phyloP scores from a whole-genome alignment of 768 basidiomycete species.

The Guyanaporus albipodus region DNA sequence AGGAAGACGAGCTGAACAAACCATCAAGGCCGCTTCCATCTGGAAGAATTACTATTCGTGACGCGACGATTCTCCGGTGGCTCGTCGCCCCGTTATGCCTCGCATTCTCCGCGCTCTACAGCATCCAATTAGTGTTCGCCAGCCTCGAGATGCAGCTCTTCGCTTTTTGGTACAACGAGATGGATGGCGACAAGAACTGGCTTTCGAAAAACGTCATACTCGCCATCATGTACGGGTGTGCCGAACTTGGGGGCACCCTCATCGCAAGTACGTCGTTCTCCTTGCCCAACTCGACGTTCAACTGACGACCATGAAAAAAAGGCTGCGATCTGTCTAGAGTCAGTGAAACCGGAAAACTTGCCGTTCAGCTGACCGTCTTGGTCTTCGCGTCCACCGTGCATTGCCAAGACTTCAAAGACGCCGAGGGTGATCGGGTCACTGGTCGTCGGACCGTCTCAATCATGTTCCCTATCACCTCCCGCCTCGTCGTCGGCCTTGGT shows the following conservation, averaged over 20 bases:
- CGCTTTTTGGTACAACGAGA: conserved; percentile 38
- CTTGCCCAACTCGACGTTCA: background rate
- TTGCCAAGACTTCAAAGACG: conserved; percentile 47
- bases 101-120: conserved; percentile 32
- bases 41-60: conserved; percentile 35
- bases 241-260: conserved; percentile 38
- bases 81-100: conserved; percentile 34
- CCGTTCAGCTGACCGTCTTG: conserved; percentile 34
- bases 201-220: conserved; percentile 37
- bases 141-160: conserved; percentile 34
- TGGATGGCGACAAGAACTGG: conserved; percentile 36
- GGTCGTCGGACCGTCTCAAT: conserved; percentile 44
- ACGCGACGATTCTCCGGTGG: conserved; percentile 37
- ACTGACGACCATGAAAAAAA: conserved; percentile 2
- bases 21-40: conserved; percentile 44
- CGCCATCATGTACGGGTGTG: conserved; percentile 35
- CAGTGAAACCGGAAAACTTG: conserved; percentile 27
- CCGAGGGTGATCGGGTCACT: conserved; percentile 35
- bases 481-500: conserved; percentile 30
- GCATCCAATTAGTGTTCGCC: conserved; percentile 28
- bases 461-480: conserved; percentile 35
- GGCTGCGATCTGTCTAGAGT: conserved; percentile 22
- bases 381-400: conserved; percentile 46
- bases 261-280: conserved; percentile 30
- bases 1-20: conserved; percentile 44